phyloP scores from a whole-genome alignment of 192 early-diverging fungal species.

The Phlyctochytrium arcticum region DNA sequence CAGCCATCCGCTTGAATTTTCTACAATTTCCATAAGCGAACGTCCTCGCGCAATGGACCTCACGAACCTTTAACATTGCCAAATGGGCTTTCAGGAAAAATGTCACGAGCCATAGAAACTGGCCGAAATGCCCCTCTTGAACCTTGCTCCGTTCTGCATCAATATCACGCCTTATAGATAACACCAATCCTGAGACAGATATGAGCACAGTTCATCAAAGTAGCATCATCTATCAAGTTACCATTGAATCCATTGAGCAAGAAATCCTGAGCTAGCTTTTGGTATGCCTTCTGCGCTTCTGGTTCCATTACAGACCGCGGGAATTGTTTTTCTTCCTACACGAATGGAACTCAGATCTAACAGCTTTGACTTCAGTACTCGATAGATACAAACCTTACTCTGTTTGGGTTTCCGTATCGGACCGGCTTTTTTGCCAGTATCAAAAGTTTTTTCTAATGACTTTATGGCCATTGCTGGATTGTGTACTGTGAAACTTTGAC shows the following conservation, averaged over 20 bases:
- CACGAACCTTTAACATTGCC: background rate
- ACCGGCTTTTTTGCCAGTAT: conserved; percentile 26
- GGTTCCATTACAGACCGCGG: conserved; percentile 11
- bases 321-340: conserved; percentile 11
- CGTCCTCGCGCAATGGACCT: background rate
- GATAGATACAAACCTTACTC: too few relatives aligned
- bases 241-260: conserved; percentile 44
- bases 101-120: conserved; percentile 30
- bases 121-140: conserved; percentile 25
- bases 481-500: conserved; percentile 23
- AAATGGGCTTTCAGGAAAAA: conserved; percentile 42
- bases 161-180: conserved; percentile 39
- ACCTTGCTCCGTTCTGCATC: conserved; percentile 38
- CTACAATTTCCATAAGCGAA: background rate
- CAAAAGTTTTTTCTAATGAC: conserved; percentile 22
- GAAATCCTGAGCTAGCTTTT: conserved; percentile 26
- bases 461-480: conserved; percentile 10
- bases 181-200: conserved; percentile 25
- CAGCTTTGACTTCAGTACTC: too few relatives aligned
- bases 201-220: background rate
- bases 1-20: background rate
- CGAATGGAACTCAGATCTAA: too few relatives aligned
- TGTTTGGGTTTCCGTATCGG: too few relatives aligned
- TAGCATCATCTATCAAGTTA: background rate
- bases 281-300: conserved; percentile 19